Conservation (phyloP, 257 asterid species). For the Nicotiana obtusifolia region DNA sequence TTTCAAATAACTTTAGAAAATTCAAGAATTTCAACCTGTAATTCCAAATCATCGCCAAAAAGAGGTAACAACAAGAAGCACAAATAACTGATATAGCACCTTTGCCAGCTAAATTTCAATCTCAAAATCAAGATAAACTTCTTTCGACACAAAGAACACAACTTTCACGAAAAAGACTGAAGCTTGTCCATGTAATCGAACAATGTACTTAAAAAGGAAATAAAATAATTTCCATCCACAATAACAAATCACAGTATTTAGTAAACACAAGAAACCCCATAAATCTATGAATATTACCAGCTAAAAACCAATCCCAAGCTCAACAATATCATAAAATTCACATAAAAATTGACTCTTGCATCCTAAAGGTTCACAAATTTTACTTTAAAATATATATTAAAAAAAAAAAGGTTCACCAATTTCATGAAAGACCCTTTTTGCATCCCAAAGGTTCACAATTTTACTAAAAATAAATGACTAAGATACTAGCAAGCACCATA, state of each 20-base stretch:
- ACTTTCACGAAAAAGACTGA: neutral
- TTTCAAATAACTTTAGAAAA: neutral
- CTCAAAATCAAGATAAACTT: neutral
- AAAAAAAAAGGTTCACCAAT: neutral
- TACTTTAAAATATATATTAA: too few species aligned
- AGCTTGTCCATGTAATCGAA: neutral
- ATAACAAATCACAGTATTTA: neutral
- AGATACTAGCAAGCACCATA: neutral
- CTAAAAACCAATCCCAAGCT: neutral
- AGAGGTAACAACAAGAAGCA: neutral
- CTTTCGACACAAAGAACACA: neutral
- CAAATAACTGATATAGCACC: neutral
- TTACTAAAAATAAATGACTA: neutral
- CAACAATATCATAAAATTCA: neutral
- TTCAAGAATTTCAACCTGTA: neutral
- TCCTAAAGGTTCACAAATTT: neutral
- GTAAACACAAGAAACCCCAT: neutral
- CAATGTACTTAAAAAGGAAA: neutral
- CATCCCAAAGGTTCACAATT: too few species aligned
- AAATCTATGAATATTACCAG: neutral
- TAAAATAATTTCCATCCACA: neutral
- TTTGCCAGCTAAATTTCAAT: neutral
- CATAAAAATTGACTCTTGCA: neutral
- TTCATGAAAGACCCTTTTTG: too few species aligned
- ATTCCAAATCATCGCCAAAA: neutral